Conservation (phyloP, 148 eudicot species). For the Persicaria maculosa region DNA sequence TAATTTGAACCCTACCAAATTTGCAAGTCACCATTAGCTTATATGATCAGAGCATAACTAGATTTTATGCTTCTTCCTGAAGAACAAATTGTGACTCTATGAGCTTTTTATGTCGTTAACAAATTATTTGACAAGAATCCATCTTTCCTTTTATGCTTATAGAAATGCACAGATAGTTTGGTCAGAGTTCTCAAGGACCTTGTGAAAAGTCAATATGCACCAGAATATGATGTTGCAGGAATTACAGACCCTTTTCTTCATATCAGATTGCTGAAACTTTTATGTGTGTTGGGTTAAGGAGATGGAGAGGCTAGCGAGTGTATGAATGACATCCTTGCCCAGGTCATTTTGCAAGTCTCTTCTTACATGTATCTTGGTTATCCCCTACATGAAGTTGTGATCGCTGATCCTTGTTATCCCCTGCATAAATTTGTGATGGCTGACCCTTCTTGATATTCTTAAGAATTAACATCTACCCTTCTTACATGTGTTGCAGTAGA, state of each 20-base stretch:
- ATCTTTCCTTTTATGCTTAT: conserved; percentile 25
- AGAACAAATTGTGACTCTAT: too few species aligned
- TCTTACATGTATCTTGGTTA: neutral
- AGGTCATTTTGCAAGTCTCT: conserved; percentile 42
- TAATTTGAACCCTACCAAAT: too few species aligned
- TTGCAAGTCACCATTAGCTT: too few species aligned
- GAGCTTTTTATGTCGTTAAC: too few species aligned
- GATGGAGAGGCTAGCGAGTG: conserved; percentile 93
- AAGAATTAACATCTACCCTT: neutral
- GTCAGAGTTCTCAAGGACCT: conserved; percentile 85
- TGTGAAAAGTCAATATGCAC: conserved; percentile 90
- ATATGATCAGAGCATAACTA: too few species aligned
- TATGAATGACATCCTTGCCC: conserved; percentile 98
- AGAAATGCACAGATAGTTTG: conserved; percentile 88
- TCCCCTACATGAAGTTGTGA: neutral
- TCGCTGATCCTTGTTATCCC: neutral
- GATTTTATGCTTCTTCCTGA: too few species aligned
- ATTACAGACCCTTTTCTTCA: conserved; percentile 96
- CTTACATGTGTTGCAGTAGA: neutral
- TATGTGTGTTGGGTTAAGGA: conserved; percentile 84
- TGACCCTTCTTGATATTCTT: neutral
- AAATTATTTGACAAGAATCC: too few species aligned
- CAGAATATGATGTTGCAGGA: conserved; percentile 92
- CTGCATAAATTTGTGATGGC: too few species aligned
- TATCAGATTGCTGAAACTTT: conserved; percentile 70